A percentile compares a stretch with the other conserved stretches of the same genome.
phyloP scores from a whole-genome alignment of 306 rosid species.

The Vigna hirtella region DNA sequence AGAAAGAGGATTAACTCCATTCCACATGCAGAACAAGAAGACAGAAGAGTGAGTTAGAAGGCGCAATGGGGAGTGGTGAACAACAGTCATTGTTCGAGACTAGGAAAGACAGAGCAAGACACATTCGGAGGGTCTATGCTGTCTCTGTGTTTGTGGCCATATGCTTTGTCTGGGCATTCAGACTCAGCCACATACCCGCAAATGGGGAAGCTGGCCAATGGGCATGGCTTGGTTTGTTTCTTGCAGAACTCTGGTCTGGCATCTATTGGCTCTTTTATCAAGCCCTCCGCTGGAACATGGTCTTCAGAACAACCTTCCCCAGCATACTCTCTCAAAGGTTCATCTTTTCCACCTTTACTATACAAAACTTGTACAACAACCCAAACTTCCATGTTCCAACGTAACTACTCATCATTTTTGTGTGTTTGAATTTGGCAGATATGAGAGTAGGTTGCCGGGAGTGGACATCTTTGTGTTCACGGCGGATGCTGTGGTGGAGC shows the following conservation, averaged over 20 bases:
- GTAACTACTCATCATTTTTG: too few relatives aligned
- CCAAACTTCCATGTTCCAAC: too few relatives aligned
- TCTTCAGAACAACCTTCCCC: slow-evolving; percentile 57
- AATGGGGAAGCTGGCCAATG: slow-evolving; percentile 46
- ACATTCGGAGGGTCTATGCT: slow-evolving; percentile 47
- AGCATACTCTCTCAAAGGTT: slow-evolving; percentile 63
- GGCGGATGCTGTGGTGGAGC: slow-evolving; percentile 68
- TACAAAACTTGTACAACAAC: too few relatives aligned
- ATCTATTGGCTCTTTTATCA: slow-evolving; percentile 69
- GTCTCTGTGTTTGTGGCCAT: slow-evolving; percentile 52
- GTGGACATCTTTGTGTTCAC: slow-evolving; percentile 79
- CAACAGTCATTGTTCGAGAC: slow-evolving; percentile 53
- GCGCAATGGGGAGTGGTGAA: background rate
- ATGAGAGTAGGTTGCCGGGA: slow-evolving; percentile 51
- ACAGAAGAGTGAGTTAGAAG: too few relatives aligned
- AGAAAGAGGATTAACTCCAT: too few relatives aligned
- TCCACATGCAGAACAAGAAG: too few relatives aligned
- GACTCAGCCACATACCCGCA: slow-evolving; percentile 49
- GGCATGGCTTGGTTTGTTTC: slow-evolving; percentile 62
- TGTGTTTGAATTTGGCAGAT: slow-evolving; percentile 37
- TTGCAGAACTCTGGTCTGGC: slow-evolving; percentile 70
- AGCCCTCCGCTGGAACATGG: slow-evolving; percentile 56
- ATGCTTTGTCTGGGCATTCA: slow-evolving; percentile 59
- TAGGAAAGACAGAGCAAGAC: slow-evolving; percentile 44
- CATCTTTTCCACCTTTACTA: background rate